Percentiles rank a stretch among this genome's conserved stretches.
Conservation (phyloP, 495 filamentous ascomycete species). For the Aspergillus bridgeri region DNA sequence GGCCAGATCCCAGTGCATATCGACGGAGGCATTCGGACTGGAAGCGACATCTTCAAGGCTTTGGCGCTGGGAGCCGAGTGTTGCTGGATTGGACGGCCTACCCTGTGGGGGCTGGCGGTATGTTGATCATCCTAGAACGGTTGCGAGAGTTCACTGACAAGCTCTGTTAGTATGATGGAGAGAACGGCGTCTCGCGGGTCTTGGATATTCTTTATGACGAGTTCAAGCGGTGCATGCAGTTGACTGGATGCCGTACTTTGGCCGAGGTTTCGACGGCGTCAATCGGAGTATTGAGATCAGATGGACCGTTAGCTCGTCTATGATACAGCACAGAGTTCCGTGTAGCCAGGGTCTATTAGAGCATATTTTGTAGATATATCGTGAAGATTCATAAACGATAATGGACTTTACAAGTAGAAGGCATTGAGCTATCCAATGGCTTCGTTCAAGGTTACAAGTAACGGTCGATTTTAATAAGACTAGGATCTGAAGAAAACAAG, state of each 20-base stretch:
- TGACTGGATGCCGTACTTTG: slow-evolving; percentile 47
- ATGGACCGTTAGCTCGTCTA: slow-evolving; percentile 43
- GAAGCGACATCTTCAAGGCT: slow-evolving; percentile 80
- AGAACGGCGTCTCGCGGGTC: slow-evolving; percentile 39
- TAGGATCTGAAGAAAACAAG: too few species aligned
- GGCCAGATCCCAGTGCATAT: slow-evolving; percentile 70
- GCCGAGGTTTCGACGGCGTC: slow-evolving; percentile 41
- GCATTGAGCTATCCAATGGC: too few species aligned
- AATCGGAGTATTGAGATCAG: slow-evolving; percentile 31
- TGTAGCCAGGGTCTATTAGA: too few species aligned
- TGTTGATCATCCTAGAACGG: slow-evolving; percentile 2
- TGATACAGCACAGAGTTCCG: not conserved
- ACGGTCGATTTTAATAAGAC: too few species aligned
- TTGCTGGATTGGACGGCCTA: slow-evolving; percentile 64
- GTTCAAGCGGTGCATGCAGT: slow-evolving; percentile 50
- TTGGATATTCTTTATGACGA: slow-evolving; percentile 44
- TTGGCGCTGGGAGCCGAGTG: slow-evolving; percentile 72
- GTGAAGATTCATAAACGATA: too few species aligned
- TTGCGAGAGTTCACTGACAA: not conserved
- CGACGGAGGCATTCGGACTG: slow-evolving; percentile 75
- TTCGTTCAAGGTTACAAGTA: too few species aligned
- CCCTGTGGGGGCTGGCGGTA: slow-evolving; percentile 9
- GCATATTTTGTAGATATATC: too few species aligned
- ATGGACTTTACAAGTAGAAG: too few species aligned
- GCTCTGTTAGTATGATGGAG: slow-evolving; percentile 28